A percentile compares a stretch with the other conserved stretches of the same genome.
Evolutionary conservation across 306 rosid species (phyloP).

Genomic region (Cucumis hystrix): DNA sequence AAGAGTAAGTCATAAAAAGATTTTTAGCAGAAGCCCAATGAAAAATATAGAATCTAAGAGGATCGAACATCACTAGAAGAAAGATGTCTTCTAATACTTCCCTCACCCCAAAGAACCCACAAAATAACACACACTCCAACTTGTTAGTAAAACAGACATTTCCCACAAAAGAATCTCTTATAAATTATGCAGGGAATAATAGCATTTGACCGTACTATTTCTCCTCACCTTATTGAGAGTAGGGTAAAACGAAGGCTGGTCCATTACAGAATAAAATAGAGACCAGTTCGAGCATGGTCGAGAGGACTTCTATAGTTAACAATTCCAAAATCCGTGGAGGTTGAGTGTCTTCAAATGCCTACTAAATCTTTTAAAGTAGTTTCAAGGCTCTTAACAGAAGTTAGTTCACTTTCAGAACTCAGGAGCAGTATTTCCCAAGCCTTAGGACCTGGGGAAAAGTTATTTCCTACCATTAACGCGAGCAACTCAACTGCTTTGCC

Average conservation of each 20-base stretch:
- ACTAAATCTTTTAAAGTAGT: constrained; percentile 27
- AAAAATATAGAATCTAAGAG: neutral
- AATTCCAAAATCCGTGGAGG: neutral
- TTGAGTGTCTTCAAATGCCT: constrained; percentile 10
- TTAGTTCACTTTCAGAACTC: constrained; percentile 17
- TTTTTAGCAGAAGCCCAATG: neutral
- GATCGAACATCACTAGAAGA: neutral
- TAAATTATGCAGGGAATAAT: neutral
- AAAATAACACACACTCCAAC: neutral
- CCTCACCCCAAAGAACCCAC: neutral
- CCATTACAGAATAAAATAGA: neutral
- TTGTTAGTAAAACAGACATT: neutral
- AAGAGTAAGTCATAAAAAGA: neutral
- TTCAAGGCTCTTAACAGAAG: constrained; percentile 8
- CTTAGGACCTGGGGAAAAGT: constrained; percentile 31
- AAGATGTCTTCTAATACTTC: neutral
- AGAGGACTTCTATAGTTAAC: neutral
- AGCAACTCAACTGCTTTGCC: constrained; percentile 35
- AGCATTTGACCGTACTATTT: neutral
- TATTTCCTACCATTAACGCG: constrained; percentile 25
- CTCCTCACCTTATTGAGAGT: neutral
- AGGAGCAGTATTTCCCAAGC: constrained; percentile 53
- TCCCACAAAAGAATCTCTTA: neutral
- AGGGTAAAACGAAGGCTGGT: neutral
- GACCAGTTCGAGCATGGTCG: neutral